Conservation (phyloP, 768 basidiomycete species). For the Symmetrospora coprosmae region DNA sequence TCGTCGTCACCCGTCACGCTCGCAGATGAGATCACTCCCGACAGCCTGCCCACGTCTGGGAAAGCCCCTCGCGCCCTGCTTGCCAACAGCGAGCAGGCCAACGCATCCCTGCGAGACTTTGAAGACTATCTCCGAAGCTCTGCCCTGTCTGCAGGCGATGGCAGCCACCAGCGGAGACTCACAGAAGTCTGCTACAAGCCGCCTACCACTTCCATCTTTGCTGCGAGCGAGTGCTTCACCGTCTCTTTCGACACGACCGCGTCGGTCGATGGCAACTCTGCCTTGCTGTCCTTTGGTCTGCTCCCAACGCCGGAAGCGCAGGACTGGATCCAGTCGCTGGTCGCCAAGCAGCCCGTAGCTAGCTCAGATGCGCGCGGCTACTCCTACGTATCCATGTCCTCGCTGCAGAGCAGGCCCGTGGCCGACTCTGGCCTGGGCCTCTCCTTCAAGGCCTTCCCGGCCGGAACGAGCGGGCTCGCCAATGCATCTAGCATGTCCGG, state of each 20-base stretch:
- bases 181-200: conserved; percentile 40
- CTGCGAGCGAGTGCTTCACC: conserved; percentile 40
- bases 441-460: conserved; percentile 11
- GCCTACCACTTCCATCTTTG: conserved; percentile 42
- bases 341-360: too few species aligned
- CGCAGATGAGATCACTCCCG: not conserved
- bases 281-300: conserved; percentile 32
- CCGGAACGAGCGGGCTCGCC: conserved; percentile 17
- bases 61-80: not conserved
- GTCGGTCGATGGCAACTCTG: conserved; percentile 41
- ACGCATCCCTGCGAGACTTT: conserved; percentile 10
- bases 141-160: too few species aligned
- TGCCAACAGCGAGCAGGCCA: not conserved
- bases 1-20: not conserved
- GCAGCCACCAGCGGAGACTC: too few species aligned
- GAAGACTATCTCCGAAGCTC: not conserved
- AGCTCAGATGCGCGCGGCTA: too few species aligned
- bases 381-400: conserved; percentile 8
- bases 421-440: conserved; percentile 22
- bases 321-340: not conserved
- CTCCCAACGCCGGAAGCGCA: conserved; percentile 37
- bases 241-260: conserved; percentile 42
- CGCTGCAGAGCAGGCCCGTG: not conserved
- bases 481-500: conserved; percentile 36
- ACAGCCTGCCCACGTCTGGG: not conserved